These are phyloP conservation scores for Juglanconis sp. DNA, from an alignment of 2,329 filamentous ascomycete genomes.

Conservation along the genomic window DNA sequence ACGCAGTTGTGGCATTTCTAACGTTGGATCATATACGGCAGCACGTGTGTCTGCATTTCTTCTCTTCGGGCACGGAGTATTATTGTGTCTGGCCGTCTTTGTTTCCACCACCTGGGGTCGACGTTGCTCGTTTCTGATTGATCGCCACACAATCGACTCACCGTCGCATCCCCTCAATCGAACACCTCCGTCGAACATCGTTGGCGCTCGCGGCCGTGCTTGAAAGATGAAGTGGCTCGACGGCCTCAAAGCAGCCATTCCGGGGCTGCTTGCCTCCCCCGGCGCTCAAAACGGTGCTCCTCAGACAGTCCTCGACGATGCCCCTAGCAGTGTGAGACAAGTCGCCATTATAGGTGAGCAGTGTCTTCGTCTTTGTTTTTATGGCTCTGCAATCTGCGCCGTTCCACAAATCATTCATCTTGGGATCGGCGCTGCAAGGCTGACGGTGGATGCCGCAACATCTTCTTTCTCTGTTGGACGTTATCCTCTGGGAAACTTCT, in stretches of 20 bases:
- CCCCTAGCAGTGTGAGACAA: conserved; percentile 21
- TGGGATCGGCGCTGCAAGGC: too few species aligned
- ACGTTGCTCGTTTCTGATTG: too few species aligned
- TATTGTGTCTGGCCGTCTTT: too few species aligned
- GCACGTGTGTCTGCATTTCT: neutral
- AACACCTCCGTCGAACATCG: neutral
- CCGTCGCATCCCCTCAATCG: neutral
- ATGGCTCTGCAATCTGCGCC: too few species aligned
- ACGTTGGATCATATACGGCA: too few species aligned
- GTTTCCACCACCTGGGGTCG: too few species aligned
- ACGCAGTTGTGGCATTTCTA: neutral
- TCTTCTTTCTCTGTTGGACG: neutral
- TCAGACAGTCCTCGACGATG: conserved; percentile 11
- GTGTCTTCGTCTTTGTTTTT: neutral
- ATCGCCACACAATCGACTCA: neutral
- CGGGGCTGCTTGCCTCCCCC: conserved; percentile 13
- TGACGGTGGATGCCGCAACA: too few species aligned
- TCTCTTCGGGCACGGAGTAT: too few species aligned
- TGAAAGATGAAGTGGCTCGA: conserved; percentile 18
- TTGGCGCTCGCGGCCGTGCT: neutral
- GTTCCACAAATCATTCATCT: too few species aligned
- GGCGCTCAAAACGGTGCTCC: conserved; percentile 1
- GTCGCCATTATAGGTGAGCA: conserved; percentile 28
- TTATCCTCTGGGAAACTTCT: too few species aligned
- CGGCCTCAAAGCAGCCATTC: conserved; percentile 14